phyloP scores from a whole-genome alignment of 176 grass and related monocot species.

The Olyra latifolia region DNA sequence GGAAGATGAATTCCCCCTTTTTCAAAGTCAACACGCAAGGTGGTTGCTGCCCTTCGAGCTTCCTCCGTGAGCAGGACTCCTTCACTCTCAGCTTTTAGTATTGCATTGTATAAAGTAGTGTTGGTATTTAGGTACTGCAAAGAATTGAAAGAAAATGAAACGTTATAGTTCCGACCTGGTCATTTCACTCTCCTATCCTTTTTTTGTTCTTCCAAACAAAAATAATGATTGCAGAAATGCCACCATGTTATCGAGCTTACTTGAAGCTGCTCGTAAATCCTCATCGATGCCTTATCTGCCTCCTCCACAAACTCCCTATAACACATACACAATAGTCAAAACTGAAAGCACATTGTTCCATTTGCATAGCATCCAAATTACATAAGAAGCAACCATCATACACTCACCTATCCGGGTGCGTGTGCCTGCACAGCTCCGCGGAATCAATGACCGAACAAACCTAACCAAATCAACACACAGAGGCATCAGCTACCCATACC shows the following conservation, averaged over 20 bases:
- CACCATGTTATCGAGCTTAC: conserved; percentile 41
- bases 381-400: neutral
- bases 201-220: neutral
- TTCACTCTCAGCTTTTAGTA: conserved; percentile 72
- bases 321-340: conserved; percentile 24
- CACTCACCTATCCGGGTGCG: conserved; percentile 76
- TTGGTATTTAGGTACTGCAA: conserved; percentile 90
- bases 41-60: conserved; percentile 66
- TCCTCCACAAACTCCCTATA: conserved; percentile 83
- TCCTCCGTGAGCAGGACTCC: conserved; percentile 63
- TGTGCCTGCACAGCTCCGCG: conserved; percentile 84
- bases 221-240: neutral
- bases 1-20: conserved; percentile 95
- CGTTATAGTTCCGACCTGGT: neutral
- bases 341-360: neutral
- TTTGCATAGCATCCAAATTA: neutral
- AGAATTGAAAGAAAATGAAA: conserved; percentile 22
- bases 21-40: conserved; percentile 82
- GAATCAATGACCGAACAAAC: conserved; percentile 93
- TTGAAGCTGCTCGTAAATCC: conserved; percentile 87
- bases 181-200: neutral
- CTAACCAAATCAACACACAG: conserved; percentile 37
- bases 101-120: conserved; percentile 72
- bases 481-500: neutral
- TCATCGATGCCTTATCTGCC: conserved; percentile 84